These are phyloP conservation scores for Sphaerulina musiva DNA, from an alignment of 2,329 filamentous ascomycete species.

Conservation along the genomic window DNA sequence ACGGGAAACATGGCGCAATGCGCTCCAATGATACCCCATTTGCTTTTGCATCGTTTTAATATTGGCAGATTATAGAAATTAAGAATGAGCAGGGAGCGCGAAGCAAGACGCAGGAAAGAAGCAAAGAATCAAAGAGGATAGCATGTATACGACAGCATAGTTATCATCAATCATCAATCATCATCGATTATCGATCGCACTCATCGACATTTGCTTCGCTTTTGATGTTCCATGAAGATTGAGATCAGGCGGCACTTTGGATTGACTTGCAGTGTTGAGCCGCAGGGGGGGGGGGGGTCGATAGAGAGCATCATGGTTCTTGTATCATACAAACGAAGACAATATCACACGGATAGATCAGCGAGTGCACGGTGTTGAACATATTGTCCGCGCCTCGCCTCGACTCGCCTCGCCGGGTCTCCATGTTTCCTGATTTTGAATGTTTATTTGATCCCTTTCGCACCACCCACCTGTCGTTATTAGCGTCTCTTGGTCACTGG, in stretches of 20 bases:
- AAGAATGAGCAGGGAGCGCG: not conserved
- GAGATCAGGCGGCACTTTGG: not conserved
- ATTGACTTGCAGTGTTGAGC: not conserved
- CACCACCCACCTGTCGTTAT: not conserved
- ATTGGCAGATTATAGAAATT: not conserved
- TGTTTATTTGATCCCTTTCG: not conserved
- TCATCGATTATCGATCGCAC: not conserved
- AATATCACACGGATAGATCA: not conserved
- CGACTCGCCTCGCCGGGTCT: not conserved
- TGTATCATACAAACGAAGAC: not conserved
- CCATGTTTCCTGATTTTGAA: not conserved
- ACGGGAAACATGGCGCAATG: slow-evolving; percentile 21
- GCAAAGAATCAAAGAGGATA: not conserved
- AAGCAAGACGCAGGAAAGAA: not conserved
- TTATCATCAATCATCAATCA: not conserved
- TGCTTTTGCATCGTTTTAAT: slow-evolving; percentile 5
- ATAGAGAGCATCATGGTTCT: not conserved
- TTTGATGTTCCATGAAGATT: not conserved
- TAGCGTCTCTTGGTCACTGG: not conserved
- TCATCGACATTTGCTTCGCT: not conserved
- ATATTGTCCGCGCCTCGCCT: not conserved
- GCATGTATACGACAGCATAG: not conserved
- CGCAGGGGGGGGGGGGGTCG: not conserved
- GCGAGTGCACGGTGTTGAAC: not conserved
- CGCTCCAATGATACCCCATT: slow-evolving; percentile 24